A percentile compares a stretch with the other conserved stretches of the same genome.
phyloP scores from a whole-genome alignment of 768 basidiomycete genomes.

The Kwoniella pini region DNA sequence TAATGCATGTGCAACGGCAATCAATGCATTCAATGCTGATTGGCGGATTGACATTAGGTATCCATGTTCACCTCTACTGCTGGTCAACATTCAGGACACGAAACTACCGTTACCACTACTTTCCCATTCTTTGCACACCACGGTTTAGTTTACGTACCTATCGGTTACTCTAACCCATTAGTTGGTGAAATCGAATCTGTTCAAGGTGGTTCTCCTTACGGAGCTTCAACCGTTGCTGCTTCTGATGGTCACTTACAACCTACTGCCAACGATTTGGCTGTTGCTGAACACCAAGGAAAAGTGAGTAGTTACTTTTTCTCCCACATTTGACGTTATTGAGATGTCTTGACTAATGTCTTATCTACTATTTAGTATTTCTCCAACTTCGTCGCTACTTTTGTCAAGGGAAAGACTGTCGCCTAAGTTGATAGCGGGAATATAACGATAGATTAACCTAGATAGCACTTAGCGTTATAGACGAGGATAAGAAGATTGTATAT shows the following conservation, averaged over 20 bases:
- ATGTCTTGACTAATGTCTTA: neutral
- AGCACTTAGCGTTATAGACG: neutral
- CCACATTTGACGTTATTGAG: neutral
- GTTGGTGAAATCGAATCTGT: constrained; percentile 48
- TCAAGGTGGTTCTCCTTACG: constrained; percentile 69
- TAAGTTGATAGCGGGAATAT: constrained; percentile 3
- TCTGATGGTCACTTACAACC: constrained; percentile 46
- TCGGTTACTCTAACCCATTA: constrained; percentile 57
- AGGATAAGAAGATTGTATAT: neutral
- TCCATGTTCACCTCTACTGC: constrained; percentile 72
- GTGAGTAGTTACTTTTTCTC: constrained; percentile 10
- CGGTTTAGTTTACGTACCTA: constrained; percentile 41
- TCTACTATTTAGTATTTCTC: constrained; percentile 31
- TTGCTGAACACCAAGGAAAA: constrained; percentile 42
- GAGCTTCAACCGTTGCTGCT: constrained; percentile 60
- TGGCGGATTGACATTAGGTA: constrained; percentile 53
- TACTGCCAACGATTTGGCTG: constrained; percentile 24
- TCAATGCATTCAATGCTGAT: too few relatives aligned
- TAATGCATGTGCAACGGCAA: too few relatives aligned
- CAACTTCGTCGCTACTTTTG: constrained; percentile 36
- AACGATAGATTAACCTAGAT: neutral
- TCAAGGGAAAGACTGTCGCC: constrained; percentile 30
- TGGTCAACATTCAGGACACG: constrained; percentile 76
- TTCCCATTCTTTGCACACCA: constrained; percentile 68
- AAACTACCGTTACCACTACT: constrained; percentile 57